Evolutionary conservation across 495 filamentous ascomycete species (phyloP), one percentile per base, ranked within the genome.

Genomic region (Podospora appendiculata): DNA sequence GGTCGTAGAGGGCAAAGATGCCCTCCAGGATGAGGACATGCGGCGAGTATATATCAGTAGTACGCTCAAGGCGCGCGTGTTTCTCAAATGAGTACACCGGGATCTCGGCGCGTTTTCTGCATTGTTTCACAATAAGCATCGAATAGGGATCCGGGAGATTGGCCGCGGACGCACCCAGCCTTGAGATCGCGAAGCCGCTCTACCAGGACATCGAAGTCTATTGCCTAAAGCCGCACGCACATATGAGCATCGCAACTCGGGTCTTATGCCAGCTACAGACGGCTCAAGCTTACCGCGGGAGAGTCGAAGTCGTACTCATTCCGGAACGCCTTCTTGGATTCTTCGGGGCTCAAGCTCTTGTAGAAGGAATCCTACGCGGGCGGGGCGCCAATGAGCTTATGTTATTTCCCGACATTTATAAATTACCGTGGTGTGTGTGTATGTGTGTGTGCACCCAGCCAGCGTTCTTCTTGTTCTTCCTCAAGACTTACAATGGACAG

Each of bases 281-380:
- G 46, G 45, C 35, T 25, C 40, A 39, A 41, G 38, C 61, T 64
- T 62, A 76, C 74, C 46, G 88, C 83, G 14, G 93, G 93, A 16
- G 90, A 81, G 65, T 98, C 93, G 67, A 98, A 95, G 65, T 98
- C 93, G 70, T 89, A 95, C 63, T 96, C 87, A 58, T 95, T 96
- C 39, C 70, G 67, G 70, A 95, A 94, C 1, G 93, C 93, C 58
- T 74, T 79, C 48, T 64, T 76, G 38, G 87, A 88, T 52, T 90
- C 70, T 61, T 94, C 90, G 4, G 79, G 69, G 44, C 75, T 79
- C 57, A 97, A 72, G 32, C 82, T 81, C 65, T 95, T 97, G 73
- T 98, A 98, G 66, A 94, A 98, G 1, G 90, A 96, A 64, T 98
- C 93, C 90, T 96, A 64, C 40, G 45, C 42, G 35, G 3, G 17